Base-by-base conservation (phyloP, 345 rosid species). In the Laguncularia racemosa region DNA sequence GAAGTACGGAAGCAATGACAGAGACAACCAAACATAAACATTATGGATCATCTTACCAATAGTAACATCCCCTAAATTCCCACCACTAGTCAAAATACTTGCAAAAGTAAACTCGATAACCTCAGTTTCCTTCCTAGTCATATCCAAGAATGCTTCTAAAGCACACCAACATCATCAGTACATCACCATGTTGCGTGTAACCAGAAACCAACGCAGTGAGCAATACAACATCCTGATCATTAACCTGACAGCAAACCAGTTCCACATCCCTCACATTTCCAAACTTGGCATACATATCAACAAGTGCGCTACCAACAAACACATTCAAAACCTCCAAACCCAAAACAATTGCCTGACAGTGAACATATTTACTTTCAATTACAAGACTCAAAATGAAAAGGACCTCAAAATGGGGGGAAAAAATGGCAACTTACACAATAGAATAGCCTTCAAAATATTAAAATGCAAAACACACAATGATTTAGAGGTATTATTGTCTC, bases 1-100 rank as follows among this genome's bases (percentile, higher is more conserved):
- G 86, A 81, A 52, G 84, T 84, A 20, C 76, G 82, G 89, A 69
- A 38, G 74, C 86, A 64, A 76, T 74, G 48, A 52, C 69, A 55
- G 65, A 66, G n/a, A 67, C 76, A 74, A 21, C 84, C 81, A 0
- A 71, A 61, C 59, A 72, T 76, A 40, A 71, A 12, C 58, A 70
- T 67, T 79, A 72, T 81, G 86, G 16, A 81, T 68, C 61, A 61
- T 58, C 62, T 60, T 69, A 43, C 84, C 82, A 48, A 44, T 53
- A 46, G 62, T 44, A 57, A 71, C 15, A 66, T 78, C 67, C 63
- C 64, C 75, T 12, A 67, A 62, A 60, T 76, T 76, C 16, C 77
- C 82, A 17, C 86, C 74, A 61, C 84, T 48, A 48, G 74, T 73
- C 69, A 84, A 72, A 16, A 77, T 60, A 65, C 81, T 74, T 3